These are phyloP conservation scores for Hemerocallis citrina DNA, from an alignment of 106 monocot genomes.

Conservation along the genomic window DNA sequence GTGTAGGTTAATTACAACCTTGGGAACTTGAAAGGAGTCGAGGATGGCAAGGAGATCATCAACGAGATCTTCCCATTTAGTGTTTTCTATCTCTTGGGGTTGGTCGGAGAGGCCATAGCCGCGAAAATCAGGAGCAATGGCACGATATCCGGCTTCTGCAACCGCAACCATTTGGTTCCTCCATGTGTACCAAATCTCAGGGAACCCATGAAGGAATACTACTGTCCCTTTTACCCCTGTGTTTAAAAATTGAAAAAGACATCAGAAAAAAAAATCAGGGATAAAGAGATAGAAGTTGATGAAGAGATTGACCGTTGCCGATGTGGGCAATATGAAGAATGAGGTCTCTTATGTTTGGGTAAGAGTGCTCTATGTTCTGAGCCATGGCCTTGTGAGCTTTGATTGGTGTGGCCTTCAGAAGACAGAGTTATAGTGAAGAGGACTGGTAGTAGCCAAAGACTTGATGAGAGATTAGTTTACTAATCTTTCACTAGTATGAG, in stretches of 20 bases:
- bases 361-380: conserved; percentile 47
- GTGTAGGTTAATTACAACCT: conserved; percentile 20
- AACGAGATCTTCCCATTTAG: conserved; percentile 33
- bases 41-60: conserved; percentile 51
- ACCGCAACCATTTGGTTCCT: conserved; percentile 69
- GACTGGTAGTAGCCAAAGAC: no score
- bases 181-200: conserved; percentile 91
- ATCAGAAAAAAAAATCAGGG: background rate
- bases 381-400: no score
- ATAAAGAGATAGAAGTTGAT: background rate
- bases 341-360: conserved; percentile 28
- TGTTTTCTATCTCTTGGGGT: conserved; percentile 26
- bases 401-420: no score
- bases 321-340: conserved; percentile 48
- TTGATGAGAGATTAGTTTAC: no score
- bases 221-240: conserved; percentile 42
- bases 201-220: conserved; percentile 66
- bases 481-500: no score
- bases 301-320: no score
- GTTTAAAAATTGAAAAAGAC: background rate
- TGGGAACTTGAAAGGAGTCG: conserved; percentile 31
- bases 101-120: conserved; percentile 68
- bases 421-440: no score
- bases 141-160: conserved; percentile 43
- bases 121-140: conserved; percentile 51